phyloP scores from a whole-genome alignment of 805 yeast species.

The Scheffersomyces stipitis region DNA sequence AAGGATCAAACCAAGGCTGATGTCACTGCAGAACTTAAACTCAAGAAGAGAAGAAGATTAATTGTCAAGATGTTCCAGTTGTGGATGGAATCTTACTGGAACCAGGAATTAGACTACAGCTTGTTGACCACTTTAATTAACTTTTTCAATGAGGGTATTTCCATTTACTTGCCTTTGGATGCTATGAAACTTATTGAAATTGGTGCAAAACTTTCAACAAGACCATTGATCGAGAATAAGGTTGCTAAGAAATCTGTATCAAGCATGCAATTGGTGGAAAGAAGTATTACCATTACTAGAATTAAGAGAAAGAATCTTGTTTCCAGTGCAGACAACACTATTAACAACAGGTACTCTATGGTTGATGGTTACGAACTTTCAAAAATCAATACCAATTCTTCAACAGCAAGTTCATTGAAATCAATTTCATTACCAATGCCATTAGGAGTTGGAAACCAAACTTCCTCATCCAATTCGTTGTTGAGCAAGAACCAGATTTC shows the following conservation, averaged over 20 bases:
- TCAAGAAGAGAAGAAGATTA: slow-evolving; percentile 62
- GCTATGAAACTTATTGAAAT: slow-evolving; percentile 59
- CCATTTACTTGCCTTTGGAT: slow-evolving; percentile 62
- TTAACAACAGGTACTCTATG: slow-evolving; percentile 42
- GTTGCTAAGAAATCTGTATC: slow-evolving; percentile 15
- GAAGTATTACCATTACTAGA: slow-evolving; percentile 45
- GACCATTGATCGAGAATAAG: slow-evolving; percentile 50
- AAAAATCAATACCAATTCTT: slow-evolving; percentile 48
- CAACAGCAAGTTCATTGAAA: slow-evolving; percentile 37
- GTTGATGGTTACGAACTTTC: slow-evolving; percentile 61
- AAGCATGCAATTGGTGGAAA: slow-evolving; percentile 50
- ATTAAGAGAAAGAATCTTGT: slow-evolving; percentile 34
- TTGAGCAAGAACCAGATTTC: slow-evolving; percentile 38
- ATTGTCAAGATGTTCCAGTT: slow-evolving; percentile 68
- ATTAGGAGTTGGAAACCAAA: slow-evolving; percentile 42
- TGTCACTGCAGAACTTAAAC: slow-evolving; percentile 27
- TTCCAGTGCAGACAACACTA: slow-evolving; percentile 21
- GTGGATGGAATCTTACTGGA: slow-evolving; percentile 94
- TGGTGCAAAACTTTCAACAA: slow-evolving; percentile 58
- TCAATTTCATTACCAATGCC: slow-evolving; percentile 44
- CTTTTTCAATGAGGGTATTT: slow-evolving; percentile 76
- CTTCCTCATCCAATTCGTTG: slow-evolving; percentile 38
- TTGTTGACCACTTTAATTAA: slow-evolving; percentile 70
- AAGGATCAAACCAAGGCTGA: slow-evolving; percentile 12
- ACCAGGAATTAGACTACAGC: slow-evolving; percentile 55